Base-by-base conservation (phyloP, 306 rosid species). In the Pachyrhizus erosus region DNA sequence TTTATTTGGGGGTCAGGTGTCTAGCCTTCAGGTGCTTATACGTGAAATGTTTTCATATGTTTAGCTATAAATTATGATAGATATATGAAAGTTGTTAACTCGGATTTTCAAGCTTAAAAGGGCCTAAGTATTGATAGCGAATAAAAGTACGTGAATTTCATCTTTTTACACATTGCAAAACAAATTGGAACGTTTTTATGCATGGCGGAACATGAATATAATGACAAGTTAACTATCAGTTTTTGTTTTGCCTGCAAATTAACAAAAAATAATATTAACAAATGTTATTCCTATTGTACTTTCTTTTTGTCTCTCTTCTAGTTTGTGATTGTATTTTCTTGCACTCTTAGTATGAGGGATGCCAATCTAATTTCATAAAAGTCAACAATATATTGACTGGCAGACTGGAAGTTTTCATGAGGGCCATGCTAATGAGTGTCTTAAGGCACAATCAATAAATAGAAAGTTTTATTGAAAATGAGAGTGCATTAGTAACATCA, bases 1-100 rank as follows among this genome's bases (percentile, higher is more conserved):
- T 82, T 88, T 93, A 78, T 95, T 95, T 86, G 97, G 97, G 40
- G 98, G 97, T 70, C 97, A 57, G 55, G 97, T 95, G 83, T 95
- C 98, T 81, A 95, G 93, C 80, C 97, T 95, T 81, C 98, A 95
- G 97, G 98, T 95, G 82, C 43, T 62, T 66, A 61, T 73, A 26
- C 23, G 65, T 69, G 65, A 54, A 72, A 27, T 77, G 57, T 62
- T 37, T 60, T 61, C 15, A 6, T 37, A 37, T 72, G 52, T 52
- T 1, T n/a, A 52, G 60, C 60, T 6, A 18, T n/a, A n/a, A 5
- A 52, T 52, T 52, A 52, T 52, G 11, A 52, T 52, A 52, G 60
- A 52, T 42, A 4, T 46, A 40, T 31, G 34, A 31, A 31, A 31
- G 34, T 31, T 31, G 34, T 27, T n/a, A n/a, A n/a, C n/a, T n/a